A percentile compares a stretch with the other conserved stretches of the same genome.
Conservation (phyloP, 2,329 filamentous ascomycete species). For the Cladorrhinum sp. region DNA sequence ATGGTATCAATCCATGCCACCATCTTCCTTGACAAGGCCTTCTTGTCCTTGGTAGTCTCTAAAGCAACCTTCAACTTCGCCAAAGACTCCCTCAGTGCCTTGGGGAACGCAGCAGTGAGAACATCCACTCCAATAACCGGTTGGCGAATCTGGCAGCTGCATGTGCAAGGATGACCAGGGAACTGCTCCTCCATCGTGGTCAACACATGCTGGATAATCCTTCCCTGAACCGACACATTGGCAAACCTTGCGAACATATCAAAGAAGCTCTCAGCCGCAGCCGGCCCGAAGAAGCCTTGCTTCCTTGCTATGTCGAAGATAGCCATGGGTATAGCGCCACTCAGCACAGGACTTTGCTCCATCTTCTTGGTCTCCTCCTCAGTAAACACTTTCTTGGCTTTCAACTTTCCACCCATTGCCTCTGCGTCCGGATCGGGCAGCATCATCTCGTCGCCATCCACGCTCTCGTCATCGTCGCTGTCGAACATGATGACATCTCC, state of each 20-base stretch:
- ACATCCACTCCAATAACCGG: slow-evolving; percentile 65
- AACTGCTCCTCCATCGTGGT: slow-evolving; percentile 58
- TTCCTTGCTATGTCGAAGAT: slow-evolving; percentile 85
- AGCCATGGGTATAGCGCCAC: slow-evolving; percentile 88
- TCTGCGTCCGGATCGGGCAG: slow-evolving; percentile 45
- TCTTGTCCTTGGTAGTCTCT: slow-evolving; percentile 44
- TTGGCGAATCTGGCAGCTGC: slow-evolving; percentile 68
- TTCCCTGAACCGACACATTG: slow-evolving; percentile 60
- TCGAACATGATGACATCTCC: slow-evolving; percentile 37
- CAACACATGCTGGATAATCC: slow-evolving; percentile 72
- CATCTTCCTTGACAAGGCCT: slow-evolving; percentile 47
- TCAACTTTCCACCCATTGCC: slow-evolving; percentile 25
- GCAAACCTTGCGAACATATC: slow-evolving; percentile 71
- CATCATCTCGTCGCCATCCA: slow-evolving; percentile 41
- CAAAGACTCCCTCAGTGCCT: slow-evolving; percentile 64
- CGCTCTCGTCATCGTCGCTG: slow-evolving; percentile 48
- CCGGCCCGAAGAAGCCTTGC: slow-evolving; percentile 66
- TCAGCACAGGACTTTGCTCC: slow-evolving; percentile 75
- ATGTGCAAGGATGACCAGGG: slow-evolving; percentile 60
- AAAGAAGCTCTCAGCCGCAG: slow-evolving; percentile 74
- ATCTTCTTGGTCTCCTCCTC: slow-evolving; percentile 50
- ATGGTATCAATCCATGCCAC: slow-evolving; percentile 54
- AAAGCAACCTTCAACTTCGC: slow-evolving; percentile 55
- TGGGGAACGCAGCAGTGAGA: slow-evolving; percentile 68
- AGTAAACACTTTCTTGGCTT: slow-evolving; percentile 43